Percentiles rank a stretch among this genome's conserved stretches.
These are phyloP conservation scores for Cunninghamia lanceolata DNA, from an alignment of 75 land plant genomes.

Conservation along the genomic window DNA sequence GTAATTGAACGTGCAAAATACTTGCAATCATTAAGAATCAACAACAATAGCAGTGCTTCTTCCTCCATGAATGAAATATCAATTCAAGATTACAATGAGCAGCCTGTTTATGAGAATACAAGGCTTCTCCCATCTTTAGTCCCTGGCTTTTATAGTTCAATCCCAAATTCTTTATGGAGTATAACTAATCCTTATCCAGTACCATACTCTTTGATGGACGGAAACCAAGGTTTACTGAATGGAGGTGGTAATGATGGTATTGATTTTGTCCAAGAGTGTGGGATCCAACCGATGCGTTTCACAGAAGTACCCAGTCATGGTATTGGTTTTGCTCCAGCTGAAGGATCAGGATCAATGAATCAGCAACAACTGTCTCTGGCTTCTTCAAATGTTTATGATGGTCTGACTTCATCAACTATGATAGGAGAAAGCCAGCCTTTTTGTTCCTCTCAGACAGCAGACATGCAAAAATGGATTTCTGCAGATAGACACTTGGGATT, in stretches of 20 bases:
- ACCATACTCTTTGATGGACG: neutral
- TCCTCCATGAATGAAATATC: neutral
- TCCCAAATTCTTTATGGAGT: neutral
- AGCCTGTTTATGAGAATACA: too few relatives aligned
- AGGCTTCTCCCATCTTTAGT: too few relatives aligned
- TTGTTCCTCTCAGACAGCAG: neutral
- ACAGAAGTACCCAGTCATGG: neutral
- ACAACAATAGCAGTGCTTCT: too few relatives aligned
- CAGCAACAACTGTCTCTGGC: too few relatives aligned
- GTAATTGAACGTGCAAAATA: neutral
- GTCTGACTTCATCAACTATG: neutral
- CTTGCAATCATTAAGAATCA: neutral
- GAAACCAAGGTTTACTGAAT: neutral
- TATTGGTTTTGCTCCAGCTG: neutral
- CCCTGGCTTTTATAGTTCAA: neutral
- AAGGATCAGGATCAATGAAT: neutral
- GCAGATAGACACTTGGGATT: neutral
- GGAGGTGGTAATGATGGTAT: neutral
- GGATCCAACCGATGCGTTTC: neutral
- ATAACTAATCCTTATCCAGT: neutral
- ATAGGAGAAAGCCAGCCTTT: neutral
- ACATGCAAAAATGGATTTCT: neutral
- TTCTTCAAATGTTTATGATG: too few relatives aligned
- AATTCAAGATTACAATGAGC: neutral
- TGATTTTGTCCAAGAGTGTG: neutral